Base-by-base conservation (phyloP, 1,284 basidiomycete genomes). In the Salmacisia buchloeana region DNA sequence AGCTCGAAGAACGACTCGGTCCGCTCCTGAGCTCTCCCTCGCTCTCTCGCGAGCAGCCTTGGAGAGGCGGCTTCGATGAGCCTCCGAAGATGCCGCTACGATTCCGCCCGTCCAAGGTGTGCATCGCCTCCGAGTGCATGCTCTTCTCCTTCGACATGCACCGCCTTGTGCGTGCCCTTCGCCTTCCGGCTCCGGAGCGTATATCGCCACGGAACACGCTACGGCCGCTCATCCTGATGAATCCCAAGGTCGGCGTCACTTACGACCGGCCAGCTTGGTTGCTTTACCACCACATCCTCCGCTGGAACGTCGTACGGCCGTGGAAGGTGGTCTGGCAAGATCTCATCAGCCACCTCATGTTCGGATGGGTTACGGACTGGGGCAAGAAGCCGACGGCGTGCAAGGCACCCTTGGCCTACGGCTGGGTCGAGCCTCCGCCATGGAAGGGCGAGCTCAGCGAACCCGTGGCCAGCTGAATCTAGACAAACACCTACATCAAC, bases 81-180 rank as follows among this genome's bases (percentile, higher is more conserved):
- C 80, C 65, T 3, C 59, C 62, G 2, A 43, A 35, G 12, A 80
- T 33, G 67, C 85, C 81, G 2, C 68, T 84, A 52, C 65, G 71
- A 1, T 86, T 86, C 81, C 83, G 85, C 38, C 67, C 80, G 12
- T 83, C 83, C 12, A 71, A 65, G 0, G 68, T 78, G 25, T 86
- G 85, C 74, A 83, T 82, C 69, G 83, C 83, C 41, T 83, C 82
- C 25, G 85, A 86, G 77, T 85, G 83, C 39, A 85, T 85, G 78
- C 71, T 85, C 58, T 79, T 84, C 18, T 83, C 83, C 4, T 85
- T 85, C 74, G 85, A 86, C 73, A 75, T 86, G 31, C 82, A 85
- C 63, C 82, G 85, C 2, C 64, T 83, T 34, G 82, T 84, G 63
- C 74, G 76, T 21, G 67, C 83, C 49, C 59, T 72, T 12, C 25